These are phyloP conservation scores for Parietaria judaica DNA, from an alignment of 306 rosid genomes.

Conservation along the genomic window DNA sequence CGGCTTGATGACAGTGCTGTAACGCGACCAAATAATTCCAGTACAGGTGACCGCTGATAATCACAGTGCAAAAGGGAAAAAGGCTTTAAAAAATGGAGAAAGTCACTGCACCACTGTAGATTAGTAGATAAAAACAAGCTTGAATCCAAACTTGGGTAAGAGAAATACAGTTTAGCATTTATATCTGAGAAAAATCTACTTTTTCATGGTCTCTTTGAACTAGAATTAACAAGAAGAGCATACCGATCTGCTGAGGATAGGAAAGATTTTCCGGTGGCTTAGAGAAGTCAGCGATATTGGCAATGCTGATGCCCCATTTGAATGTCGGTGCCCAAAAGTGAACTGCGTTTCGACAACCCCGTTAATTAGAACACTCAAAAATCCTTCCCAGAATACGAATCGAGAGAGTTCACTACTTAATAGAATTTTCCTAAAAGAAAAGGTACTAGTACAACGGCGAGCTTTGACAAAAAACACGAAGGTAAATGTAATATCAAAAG, in stretches of 20 bases:
- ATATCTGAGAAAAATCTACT: background rate
- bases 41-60: conserved; percentile 71
- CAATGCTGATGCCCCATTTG: conserved; percentile 97
- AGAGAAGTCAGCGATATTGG: conserved; percentile 81
- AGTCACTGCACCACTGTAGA: conserved; percentile 9
- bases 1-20: conserved; percentile 88
- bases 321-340: conserved; percentile 99
- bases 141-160: background rate
- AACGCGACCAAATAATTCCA: conserved; percentile 91
- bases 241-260: conserved; percentile 93
- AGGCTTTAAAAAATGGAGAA: conserved; percentile 11
- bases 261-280: conserved; percentile 91
- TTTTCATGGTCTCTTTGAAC: background rate
- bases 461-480: no score
- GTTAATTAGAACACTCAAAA: conserved; percentile 10
- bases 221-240: conserved; percentile 8
- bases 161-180: background rate
- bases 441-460: no score
- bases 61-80: conserved; percentile 2
- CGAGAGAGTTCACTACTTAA: background rate
- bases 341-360: conserved; percentile 41
- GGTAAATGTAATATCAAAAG: no score
- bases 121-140: background rate
- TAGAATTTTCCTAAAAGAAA: no score
- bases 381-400: background rate